Base-by-base conservation (phyloP, 2,329 filamentous ascomycete genomes). In the Colletotrichum sp. region DNA sequence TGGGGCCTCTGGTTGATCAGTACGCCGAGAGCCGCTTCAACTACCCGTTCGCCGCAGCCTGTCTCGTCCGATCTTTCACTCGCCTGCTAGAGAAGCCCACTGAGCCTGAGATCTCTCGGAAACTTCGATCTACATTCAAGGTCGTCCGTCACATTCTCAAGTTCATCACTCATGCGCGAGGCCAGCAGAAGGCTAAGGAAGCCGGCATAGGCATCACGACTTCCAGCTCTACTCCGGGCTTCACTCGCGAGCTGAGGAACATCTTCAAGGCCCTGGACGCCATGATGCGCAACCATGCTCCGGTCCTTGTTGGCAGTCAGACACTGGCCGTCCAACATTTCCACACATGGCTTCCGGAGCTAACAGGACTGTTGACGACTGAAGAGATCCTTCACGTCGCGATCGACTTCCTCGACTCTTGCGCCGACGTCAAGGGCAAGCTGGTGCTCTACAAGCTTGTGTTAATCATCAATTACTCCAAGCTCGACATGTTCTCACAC, bases 271-370 rank as follows among this genome's bases (percentile, higher is more conserved):
- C 95, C 2, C 89, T 99, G 28, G 96, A 99, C 84, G 89, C 91
- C 18, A 91, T 99, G 85, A 98, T 99, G 95, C 92, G 93, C 76
- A 98, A 95, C 83, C 89, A 93, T 3, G 94, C 95, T 4, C 94
- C 97, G 0, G 93, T 96, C 21, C 87, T 99, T 28, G 94, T 99
- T 16, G 97, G 97, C 39, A 99, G 95, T 78, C 98, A 99, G 85
- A 99, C 97, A 0, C 88, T 99, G 66, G 93, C 98, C 4, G 96
- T 99, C 15, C 97, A 99, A 84, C 95, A 99, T 83, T 98, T 99
- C 83, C 96, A 99, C 82, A 94, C 95, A 0, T 99, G 97, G 97
- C 88, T 99, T n/a, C 96, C 97, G 0, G 96, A 99, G 82, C 91
- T 99, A 12, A 89, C 92, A 1, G 92, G 93, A 3, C 89, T 97